These are phyloP conservation scores for Colletotrichum musicola DNA, from an alignment of 2,329 filamentous ascomycete genomes.

Conservation along the genomic window DNA sequence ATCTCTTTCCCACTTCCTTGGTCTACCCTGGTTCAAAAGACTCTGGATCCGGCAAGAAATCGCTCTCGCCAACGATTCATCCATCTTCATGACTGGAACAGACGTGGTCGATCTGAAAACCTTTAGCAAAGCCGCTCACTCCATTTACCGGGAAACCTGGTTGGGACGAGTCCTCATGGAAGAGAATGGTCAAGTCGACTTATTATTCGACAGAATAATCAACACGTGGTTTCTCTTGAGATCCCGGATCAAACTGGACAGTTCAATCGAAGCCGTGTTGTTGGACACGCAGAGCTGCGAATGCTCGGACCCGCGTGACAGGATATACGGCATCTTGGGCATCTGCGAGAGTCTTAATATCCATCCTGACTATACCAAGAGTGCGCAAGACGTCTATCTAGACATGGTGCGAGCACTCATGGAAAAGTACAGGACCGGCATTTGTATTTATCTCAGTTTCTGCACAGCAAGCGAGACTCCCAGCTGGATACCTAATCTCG, in stretches of 20 bases:
- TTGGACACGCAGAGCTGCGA: neutral
- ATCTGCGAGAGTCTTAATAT: accelerated
- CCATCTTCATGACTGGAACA: neutral
- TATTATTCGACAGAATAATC: no score
- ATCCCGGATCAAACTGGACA: neutral
- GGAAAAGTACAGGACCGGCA: no score
- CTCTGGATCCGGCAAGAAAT: slow-evolving; percentile 7
- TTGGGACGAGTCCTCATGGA: neutral
- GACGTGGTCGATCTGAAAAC: neutral
- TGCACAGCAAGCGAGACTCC: neutral
- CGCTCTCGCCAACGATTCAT: neutral
- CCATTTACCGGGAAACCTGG: neutral
- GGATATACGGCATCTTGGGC: neutral
- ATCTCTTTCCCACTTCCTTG: neutral
- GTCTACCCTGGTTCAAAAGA: slow-evolving; percentile 2
- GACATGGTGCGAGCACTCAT: neutral
- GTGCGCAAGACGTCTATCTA: neutral
- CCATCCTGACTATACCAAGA: neutral
- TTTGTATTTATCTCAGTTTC: no score
- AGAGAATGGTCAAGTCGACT: no score
- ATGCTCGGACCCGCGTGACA: slow-evolving; percentile 4
- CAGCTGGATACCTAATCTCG: neutral
- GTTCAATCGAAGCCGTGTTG: neutral
- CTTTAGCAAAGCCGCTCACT: neutral
- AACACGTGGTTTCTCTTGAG: neutral